Conservation (phyloP, 495 filamentous ascomycete genomes). For the Choiromyces venosus region DNA sequence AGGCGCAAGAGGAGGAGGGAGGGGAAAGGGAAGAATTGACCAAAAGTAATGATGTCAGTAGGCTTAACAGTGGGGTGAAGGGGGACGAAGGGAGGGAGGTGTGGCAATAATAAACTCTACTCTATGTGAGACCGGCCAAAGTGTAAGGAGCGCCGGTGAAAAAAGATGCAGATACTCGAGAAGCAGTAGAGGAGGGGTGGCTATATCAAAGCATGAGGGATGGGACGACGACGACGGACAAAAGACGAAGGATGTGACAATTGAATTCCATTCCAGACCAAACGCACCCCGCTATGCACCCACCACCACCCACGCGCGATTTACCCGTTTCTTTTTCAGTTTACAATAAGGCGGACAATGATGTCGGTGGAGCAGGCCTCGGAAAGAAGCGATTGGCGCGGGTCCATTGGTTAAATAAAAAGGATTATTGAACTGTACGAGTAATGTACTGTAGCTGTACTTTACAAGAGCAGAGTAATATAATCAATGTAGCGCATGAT, state of each 20-base stretch:
- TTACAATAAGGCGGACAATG: slow-evolving; percentile 3
- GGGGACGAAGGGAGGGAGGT: not conserved
- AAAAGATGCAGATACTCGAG: not conserved
- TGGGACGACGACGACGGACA: too few relatives aligned
- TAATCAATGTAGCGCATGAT: not conserved
- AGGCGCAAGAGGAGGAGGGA: too few relatives aligned
- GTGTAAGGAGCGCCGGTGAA: not conserved
- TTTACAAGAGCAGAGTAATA: not conserved
- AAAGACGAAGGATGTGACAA: not conserved
- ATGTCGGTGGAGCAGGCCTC: not conserved
- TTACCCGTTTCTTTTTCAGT: not conserved
- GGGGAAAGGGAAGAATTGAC: too few relatives aligned
- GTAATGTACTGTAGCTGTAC: not conserved
- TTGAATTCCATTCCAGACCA: not conserved
- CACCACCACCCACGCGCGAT: slow-evolving; percentile 3
- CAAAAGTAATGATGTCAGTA: not conserved
- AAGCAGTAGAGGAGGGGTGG: not conserved
- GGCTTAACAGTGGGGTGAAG: not conserved
- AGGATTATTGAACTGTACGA: not conserved
- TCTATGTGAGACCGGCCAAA: not conserved
- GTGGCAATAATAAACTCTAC: not conserved
- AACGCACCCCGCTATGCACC: slow-evolving; percentile 1
- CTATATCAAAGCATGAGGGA: not conserved
- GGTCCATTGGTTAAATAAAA: not conserved
- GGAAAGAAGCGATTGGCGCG: slow-evolving; percentile 1